phyloP scores from a whole-genome alignment of 1,284 basidiomycete genomes.

The Rhodotorula mucilaginosa region DNA sequence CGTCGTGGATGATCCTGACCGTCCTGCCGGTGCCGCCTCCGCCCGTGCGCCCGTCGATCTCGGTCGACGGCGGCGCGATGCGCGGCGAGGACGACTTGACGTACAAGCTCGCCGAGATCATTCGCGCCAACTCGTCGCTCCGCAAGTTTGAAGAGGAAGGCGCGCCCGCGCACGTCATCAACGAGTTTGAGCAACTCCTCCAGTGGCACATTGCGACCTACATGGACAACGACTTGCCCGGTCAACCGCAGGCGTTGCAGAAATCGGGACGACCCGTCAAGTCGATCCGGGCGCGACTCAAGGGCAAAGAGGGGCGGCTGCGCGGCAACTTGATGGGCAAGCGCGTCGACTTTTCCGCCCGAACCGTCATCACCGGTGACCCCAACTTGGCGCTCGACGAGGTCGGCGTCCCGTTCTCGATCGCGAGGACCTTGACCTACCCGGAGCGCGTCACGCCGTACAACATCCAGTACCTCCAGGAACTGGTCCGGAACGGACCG shows the following conservation, averaged over 20 bases:
- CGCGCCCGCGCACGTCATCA: slow-evolving; percentile 91
- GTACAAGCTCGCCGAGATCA: slow-evolving; percentile 95
- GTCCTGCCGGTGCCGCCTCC: slow-evolving; percentile 97
- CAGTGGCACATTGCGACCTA: slow-evolving; percentile 99
- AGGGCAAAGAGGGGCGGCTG: slow-evolving; percentile 97
- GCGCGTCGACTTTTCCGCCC: slow-evolving; percentile 98
- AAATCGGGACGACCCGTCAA: slow-evolving; percentile 98
- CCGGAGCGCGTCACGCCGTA: slow-evolving; percentile 98
- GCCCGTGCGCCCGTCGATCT: slow-evolving; percentile 94
- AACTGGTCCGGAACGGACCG: slow-evolving; percentile 94
- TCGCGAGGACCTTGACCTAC: slow-evolving; percentile 96
- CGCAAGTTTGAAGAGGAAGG: slow-evolving; percentile 93
- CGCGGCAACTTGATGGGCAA: slow-evolving; percentile 99
- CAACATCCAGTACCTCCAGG: slow-evolving; percentile 91
- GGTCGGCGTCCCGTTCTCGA: slow-evolving; percentile 94
- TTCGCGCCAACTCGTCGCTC: slow-evolving; percentile 90
- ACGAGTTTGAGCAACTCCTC: slow-evolving; percentile 92
- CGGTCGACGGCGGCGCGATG: slow-evolving; percentile 93
- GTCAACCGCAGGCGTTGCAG: slow-evolving; percentile 94
- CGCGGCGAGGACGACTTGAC: slow-evolving; percentile 98
- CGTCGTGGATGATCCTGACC: slow-evolving; percentile 99
- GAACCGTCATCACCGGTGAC: slow-evolving; percentile 99
- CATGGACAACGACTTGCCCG: slow-evolving; percentile 99
- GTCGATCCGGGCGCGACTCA: slow-evolving; percentile 94
- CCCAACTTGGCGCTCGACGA: slow-evolving; percentile 95